phyloP scores from a whole-genome alignment of 2,329 filamentous ascomycete species.

The Pseudogymnoascus sp. region DNA sequence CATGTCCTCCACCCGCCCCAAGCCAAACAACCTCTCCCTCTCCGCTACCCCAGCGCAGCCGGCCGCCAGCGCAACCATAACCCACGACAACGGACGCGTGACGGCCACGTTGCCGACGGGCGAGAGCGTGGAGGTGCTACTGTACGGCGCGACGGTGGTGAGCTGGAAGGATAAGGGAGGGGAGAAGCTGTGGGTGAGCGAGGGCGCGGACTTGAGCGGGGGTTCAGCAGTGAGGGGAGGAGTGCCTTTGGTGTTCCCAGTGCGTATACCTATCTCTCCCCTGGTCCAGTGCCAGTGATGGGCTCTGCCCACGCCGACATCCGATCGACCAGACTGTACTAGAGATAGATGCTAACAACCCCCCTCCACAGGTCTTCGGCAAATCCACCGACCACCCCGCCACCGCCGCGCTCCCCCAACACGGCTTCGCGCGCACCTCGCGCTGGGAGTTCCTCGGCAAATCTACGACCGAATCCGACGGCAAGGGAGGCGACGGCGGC shows the following conservation, averaged over 20 bases:
- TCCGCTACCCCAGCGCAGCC: slow-evolving; percentile 65
- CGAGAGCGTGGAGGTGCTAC: slow-evolving; percentile 74
- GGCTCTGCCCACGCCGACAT: not conserved
- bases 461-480: slow-evolving; percentile 56
- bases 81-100: slow-evolving; percentile 62
- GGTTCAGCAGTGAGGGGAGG: slow-evolving; percentile 85
- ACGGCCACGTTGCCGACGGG: slow-evolving; percentile 76
- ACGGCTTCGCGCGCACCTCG: slow-evolving; percentile 86
- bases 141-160: slow-evolving; percentile 87
- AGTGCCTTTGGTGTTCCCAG: slow-evolving; percentile 87
- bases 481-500: slow-evolving; percentile 49
- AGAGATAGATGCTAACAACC: not conserved
- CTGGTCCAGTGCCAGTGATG: not conserved
- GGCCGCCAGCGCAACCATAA: slow-evolving; percentile 66
- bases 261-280: slow-evolving; percentile 37
- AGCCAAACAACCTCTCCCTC: slow-evolving; percentile 37
- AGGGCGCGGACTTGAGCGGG: slow-evolving; percentile 73
- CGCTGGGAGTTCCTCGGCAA: slow-evolving; percentile 93
- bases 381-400: slow-evolving; percentile 66
- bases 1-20: not conserved
- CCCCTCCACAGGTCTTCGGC: slow-evolving; percentile 64
- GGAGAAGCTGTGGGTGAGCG: slow-evolving; percentile 82
- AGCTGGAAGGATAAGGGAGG: slow-evolving; percentile 81
- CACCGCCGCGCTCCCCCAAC: slow-evolving; percentile 76
- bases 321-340: not conserved